Conservation (phyloP, 495 filamentous ascomycete genomes). For the Margaritispora aquatica region DNA sequence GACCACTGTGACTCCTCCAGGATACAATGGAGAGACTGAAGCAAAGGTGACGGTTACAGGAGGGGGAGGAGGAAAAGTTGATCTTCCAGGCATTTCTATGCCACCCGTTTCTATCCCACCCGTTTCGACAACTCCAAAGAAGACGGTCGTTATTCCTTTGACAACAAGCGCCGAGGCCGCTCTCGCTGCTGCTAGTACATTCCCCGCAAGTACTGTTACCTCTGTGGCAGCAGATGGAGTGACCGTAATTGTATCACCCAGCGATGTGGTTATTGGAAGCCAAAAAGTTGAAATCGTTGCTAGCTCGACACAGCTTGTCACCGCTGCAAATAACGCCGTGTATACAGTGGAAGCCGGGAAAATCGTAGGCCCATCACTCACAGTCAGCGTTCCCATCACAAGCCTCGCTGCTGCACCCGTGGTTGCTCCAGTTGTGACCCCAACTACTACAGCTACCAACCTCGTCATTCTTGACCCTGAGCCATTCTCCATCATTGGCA, state of each 20-base stretch:
- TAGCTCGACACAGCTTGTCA: constrained; percentile 7
- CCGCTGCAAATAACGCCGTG: constrained; percentile 14
- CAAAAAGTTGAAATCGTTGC: constrained; percentile 4
- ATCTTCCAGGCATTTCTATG: too few species aligned
- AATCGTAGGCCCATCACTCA: constrained; percentile 19
- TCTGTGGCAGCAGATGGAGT: constrained; percentile 4
- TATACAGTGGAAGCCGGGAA: constrained; percentile 21
- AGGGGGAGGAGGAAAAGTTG: not conserved
- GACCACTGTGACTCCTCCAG: not conserved
- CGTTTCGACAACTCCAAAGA: not conserved
- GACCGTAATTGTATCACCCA: constrained; percentile 12
- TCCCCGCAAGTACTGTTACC: not conserved
- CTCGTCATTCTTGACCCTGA: constrained; percentile 39
- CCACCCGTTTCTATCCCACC: not conserved
- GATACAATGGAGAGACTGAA: not conserved
- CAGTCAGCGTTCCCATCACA: constrained; percentile 14
- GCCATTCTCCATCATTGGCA: constrained; percentile 39
- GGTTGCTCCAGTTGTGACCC: not conserved
- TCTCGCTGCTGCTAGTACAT: not conserved
- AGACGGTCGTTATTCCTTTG: not conserved
- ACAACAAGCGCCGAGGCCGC: not conserved
- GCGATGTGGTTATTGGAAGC: constrained; percentile 8
- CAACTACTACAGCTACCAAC: constrained; percentile 24
- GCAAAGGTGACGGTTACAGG: not conserved
- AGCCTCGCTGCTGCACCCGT: not conserved